These are phyloP conservation scores for Daucus carota DNA, from an alignment of 129 eudicot species.

Conservation along the genomic window DNA sequence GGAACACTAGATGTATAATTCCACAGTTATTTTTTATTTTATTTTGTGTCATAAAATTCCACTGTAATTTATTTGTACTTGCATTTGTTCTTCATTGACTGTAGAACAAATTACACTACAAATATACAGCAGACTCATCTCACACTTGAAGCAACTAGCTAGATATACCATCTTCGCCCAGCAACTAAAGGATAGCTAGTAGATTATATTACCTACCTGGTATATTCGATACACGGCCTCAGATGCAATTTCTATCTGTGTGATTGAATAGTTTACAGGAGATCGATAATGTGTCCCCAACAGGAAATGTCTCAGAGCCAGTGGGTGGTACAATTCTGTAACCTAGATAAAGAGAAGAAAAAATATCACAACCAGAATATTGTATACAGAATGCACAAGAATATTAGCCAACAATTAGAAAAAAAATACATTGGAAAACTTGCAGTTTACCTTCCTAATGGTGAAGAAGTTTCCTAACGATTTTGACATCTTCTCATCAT, in stretches of 20 bases:
- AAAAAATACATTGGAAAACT: neutral
- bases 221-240: conserved; percentile 68
- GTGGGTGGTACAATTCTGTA: conserved; percentile 69
- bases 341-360: conserved; percentile 37
- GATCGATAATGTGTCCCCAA: conserved; percentile 85
- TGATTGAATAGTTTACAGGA: conserved; percentile 69
- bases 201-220: conserved; percentile 39
- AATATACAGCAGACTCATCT: neutral
- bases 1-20: neutral
- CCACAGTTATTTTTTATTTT: neutral
- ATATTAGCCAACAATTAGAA: neutral
- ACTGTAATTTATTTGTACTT: neutral
- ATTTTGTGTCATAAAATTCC: too few relatives aligned
- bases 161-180: neutral
- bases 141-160: neutral
- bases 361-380: neutral
- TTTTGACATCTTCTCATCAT: conserved; percentile 86
- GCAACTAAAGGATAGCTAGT: neutral
- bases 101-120: neutral
- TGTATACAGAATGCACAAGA: neutral
- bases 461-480: conserved; percentile 74
- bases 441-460: conserved; percentile 61
- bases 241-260: conserved; percentile 66
- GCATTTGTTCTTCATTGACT: neutral
- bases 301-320: conserved; percentile 85